phyloP scores from a whole-genome alignment of 495 filamentous ascomycete genomes.

The Clavariopsis aquatica region DNA sequence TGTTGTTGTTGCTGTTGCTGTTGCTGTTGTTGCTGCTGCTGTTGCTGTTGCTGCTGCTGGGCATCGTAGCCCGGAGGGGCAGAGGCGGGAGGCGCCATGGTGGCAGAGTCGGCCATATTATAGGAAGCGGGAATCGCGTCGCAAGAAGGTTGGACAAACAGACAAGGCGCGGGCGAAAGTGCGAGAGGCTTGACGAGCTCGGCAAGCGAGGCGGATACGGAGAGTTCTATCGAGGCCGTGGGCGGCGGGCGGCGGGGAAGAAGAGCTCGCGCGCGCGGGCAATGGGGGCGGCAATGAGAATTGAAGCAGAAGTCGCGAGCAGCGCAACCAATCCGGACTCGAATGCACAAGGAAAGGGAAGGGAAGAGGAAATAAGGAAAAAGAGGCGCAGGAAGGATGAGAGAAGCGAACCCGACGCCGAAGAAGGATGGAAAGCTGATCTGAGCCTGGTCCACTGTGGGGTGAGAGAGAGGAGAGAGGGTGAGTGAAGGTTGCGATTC shows the following conservation, averaged over 20 bases:
- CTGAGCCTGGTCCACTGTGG: conserved; percentile 28
- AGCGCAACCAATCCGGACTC: conserved; percentile 16
- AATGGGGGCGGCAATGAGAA: conserved; percentile 23
- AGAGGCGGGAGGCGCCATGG: conserved; percentile 39
- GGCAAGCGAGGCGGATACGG: conserved; percentile 2
- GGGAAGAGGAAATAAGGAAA: conserved; percentile 31
- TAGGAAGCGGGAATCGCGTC: conserved; percentile 2
- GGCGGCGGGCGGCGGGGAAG: conserved; percentile 2
- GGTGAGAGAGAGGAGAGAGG: conserved; percentile 29
- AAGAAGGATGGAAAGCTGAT: conserved; percentile 32
- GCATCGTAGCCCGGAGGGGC: conserved; percentile 43
- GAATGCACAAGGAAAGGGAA: conserved; percentile 36
- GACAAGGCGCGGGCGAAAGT: conserved; percentile 1
- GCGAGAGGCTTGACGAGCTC: conserved; percentile 5
- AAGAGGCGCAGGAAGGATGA: conserved; percentile 21
- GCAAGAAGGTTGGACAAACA: conserved; percentile 8
- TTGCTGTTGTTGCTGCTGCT: conserved; percentile 53
- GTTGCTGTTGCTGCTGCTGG: conserved; percentile 14
- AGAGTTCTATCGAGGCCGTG: background rate
- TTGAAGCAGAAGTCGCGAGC: conserved; percentile 11
- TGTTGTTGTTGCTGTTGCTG: conserved; percentile 33
- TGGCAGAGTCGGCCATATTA: conserved; percentile 37
- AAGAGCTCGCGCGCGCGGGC: background rate
- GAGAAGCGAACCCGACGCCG: conserved; percentile 37
- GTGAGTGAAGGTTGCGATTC: conserved; percentile 22